phyloP scores from a whole-genome alignment of 1,139 yeast genomes.

The Meyerozyma elateridarum region DNA sequence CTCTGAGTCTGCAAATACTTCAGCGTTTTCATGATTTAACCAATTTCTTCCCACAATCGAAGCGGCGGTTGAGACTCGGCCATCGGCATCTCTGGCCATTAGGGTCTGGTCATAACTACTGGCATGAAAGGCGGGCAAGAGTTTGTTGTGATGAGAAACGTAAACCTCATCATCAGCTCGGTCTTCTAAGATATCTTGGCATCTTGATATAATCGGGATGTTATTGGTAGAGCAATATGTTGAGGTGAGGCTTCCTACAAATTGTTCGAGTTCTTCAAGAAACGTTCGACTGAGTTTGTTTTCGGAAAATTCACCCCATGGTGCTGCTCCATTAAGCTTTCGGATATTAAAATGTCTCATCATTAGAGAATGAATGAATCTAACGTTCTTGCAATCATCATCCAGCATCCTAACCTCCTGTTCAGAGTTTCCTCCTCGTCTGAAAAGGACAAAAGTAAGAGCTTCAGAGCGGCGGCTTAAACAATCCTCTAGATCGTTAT shows the following conservation, averaged over 20 bases:
- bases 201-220: conserved; percentile 26
- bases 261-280: conserved; percentile 21
- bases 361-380: conserved; percentile 28
- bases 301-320: conserved; percentile 7
- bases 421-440: conserved; percentile 6
- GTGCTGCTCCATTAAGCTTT: conserved; percentile 29
- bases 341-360: conserved; percentile 29
- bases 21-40: conserved; percentile 15
- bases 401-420: conserved; percentile 10
- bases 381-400: conserved; percentile 31
- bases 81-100: conserved; percentile 30
- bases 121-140: conserved; percentile 35
- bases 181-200: conserved; percentile 17
- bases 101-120: conserved; percentile 32
- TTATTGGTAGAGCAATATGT: conserved; percentile 19
- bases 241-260: conserved; percentile 24
- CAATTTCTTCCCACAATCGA: conserved; percentile 30
- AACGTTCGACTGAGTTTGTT: conserved; percentile 22
- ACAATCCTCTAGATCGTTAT: conserved; percentile 21
- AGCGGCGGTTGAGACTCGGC: conserved; percentile 33
- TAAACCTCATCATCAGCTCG: conserved; percentile 24
- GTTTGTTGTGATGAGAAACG: conserved; percentile 33
- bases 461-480: conserved; percentile 25
- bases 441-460: conserved; percentile 29
- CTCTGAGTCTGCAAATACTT: conserved; percentile 8